Evolutionary conservation across 106 monocot genomes (phyloP), one percentile per base, ranked within the genome.

Genomic region (Chionographis japonica): DNA sequence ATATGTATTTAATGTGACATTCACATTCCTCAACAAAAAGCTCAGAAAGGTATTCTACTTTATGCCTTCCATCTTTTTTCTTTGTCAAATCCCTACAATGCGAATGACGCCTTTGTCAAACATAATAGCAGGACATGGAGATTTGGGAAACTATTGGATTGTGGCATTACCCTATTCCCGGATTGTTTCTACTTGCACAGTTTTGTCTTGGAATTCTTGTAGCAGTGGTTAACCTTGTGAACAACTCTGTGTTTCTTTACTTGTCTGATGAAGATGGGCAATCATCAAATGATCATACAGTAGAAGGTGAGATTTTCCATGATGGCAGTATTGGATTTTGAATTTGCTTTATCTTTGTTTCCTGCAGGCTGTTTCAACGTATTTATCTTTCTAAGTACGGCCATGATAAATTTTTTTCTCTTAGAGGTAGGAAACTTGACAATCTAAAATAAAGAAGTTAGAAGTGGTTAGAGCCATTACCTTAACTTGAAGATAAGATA

Each of bases 71-170:
- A 2, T n/a, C 38, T 19, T 37, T 20, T 16, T 50, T 60, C 50
- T 39, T 50, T 35, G 3, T 37, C n/a, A 54, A 19, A 55, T 11
- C 46, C 15, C 35, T 9, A 37, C 52, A 41, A 49, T 27, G 11
- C 14, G 37, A 53, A 61, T 56, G 41, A 46, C 19, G 64, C 65
- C n/a, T 56, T 73, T 61, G 53, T 17, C 12, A 37, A 51, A 60
- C 8, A 36, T 57, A 27, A 42, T 71, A 74, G 65, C 80, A 97
- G 95, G 95, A 97, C 74, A 89, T 92, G 92, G 81, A 89, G 74
- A 80, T 97, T 35, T 97, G 95, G 95, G 95, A 97, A 78, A 97
- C 95, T 52, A 79, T 97, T 82, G 95, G 95, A 54, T 76, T 97
- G 54, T 97, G 95, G 95, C 95, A 89, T 64, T 97, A 92, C 66